Percentiles rank a stretch among this genome's conserved stretches.
Conservation (phyloP, 768 basidiomycete species). For the Auriscalpium orientale region DNA sequence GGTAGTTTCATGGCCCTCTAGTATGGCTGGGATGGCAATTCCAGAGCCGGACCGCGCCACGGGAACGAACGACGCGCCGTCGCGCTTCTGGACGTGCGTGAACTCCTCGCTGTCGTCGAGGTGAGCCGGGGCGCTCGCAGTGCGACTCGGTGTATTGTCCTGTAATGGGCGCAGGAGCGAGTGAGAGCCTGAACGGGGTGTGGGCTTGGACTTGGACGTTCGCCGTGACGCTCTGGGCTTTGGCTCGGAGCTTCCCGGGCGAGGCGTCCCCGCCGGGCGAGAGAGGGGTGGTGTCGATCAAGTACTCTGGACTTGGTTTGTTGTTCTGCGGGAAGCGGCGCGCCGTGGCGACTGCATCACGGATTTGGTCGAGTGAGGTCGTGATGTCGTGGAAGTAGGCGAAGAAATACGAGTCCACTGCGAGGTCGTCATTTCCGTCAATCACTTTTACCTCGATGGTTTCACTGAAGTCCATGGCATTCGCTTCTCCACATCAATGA, state of each 20-base stretch:
- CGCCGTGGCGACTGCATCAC: slow-evolving; percentile 54
- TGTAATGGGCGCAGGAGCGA: slow-evolving; percentile 64
- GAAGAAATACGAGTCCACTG: slow-evolving; percentile 86
- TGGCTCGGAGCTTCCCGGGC: slow-evolving; percentile 1
- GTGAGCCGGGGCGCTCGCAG: slow-evolving; percentile 25
- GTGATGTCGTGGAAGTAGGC: slow-evolving; percentile 87
- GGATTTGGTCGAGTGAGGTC: slow-evolving; percentile 72
- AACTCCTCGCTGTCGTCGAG: slow-evolving; percentile 50
- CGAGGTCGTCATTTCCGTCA: slow-evolving; percentile 71
- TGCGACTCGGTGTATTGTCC: slow-evolving; percentile 35
- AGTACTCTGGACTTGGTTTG: slow-evolving; percentile 17
- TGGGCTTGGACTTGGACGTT: slow-evolving; percentile 20
- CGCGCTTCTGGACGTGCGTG: slow-evolving; percentile 58
- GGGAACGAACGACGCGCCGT: slow-evolving; percentile 42
- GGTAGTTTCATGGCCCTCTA: not conserved
- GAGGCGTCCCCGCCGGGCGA: slow-evolving; percentile 5
- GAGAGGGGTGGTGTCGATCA: slow-evolving; percentile 58
- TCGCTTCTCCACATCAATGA: slow-evolving; percentile 82
- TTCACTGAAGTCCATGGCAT: slow-evolving; percentile 92
- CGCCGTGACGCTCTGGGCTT: slow-evolving; percentile 20
- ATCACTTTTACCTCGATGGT: slow-evolving; percentile 92
- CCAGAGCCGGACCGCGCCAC: not conserved
- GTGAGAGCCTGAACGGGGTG: slow-evolving; percentile 49
- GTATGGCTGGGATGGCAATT: not conserved
- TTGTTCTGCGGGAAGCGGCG: slow-evolving; percentile 32